These are phyloP conservation scores for Biscogniauxia sp. DNA, from an alignment of 2,329 filamentous ascomycete species.

Conservation along the genomic window DNA sequence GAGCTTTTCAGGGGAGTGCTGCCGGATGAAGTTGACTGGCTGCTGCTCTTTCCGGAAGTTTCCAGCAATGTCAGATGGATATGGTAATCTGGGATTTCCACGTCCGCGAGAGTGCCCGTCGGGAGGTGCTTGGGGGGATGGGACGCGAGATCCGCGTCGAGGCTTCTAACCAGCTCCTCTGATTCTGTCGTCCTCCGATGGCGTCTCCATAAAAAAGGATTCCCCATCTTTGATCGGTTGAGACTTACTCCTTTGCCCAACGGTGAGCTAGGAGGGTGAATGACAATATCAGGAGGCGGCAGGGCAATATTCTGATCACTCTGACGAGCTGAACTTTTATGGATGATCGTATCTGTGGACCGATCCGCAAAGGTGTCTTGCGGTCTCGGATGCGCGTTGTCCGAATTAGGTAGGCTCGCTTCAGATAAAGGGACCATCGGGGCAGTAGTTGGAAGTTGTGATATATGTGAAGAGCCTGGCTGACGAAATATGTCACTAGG, in stretches of 20 bases:
- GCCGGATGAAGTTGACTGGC: constrained; percentile 10
- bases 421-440: constrained; percentile 1
- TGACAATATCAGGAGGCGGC: not conserved
- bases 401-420: constrained; percentile 9
- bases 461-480: constrained; percentile 22
- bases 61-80: constrained; percentile 23
- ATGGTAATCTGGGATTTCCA: constrained; percentile 28
- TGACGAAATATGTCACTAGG: constrained; percentile 4
- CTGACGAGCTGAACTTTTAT: constrained; percentile 16
- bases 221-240: constrained; percentile 18
- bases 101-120: constrained; percentile 25
- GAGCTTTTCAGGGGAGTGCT: constrained; percentile 10
- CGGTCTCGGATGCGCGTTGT: constrained; percentile 9
- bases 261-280: constrained; percentile 8
- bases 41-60: constrained; percentile 8
- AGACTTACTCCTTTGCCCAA: constrained; percentile 6
- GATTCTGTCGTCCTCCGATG: constrained; percentile 26
- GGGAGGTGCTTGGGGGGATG: constrained; percentile 10
- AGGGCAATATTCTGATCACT: constrained; percentile 1
- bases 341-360: constrained; percentile 31
- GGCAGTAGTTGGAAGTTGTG: constrained; percentile 12
- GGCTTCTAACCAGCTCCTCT: constrained; percentile 16
- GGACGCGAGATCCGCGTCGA: constrained; percentile 11
- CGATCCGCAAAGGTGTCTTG: constrained; percentile 6
- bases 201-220: constrained; percentile 34